phyloP scores from a whole-genome alignment of 495 filamentous ascomycete species.

The Podospora conica region DNA sequence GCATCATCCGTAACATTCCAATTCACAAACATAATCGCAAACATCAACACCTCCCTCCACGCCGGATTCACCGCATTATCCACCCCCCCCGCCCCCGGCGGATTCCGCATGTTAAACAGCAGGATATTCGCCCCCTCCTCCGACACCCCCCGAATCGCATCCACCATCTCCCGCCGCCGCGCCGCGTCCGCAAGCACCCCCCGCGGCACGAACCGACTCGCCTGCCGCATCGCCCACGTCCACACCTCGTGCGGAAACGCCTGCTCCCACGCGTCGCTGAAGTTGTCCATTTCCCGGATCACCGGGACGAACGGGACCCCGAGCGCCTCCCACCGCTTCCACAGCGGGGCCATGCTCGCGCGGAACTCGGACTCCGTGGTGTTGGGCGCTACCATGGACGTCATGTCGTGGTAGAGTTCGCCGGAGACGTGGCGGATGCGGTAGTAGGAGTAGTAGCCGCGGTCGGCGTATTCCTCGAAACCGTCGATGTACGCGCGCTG shows the following conservation, averaged over 20 bases:
- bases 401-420: conserved; percentile 9
- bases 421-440: conserved; percentile 1
- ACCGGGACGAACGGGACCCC: conserved; percentile 40
- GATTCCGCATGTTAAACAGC: conserved; percentile 42
- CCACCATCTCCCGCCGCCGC: conserved; percentile 34
- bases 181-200: conserved; percentile 31
- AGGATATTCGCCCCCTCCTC: conserved; percentile 37
- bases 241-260: conserved; percentile 44
- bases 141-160: conserved; percentile 35
- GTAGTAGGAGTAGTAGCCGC: conserved; percentile 12
- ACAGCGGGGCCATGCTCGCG: conserved; percentile 6
- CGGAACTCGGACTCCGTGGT: conserved; percentile 39
- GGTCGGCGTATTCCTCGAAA: conserved; percentile 11
- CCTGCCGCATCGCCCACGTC: conserved; percentile 31
- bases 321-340: conserved; percentile 17
- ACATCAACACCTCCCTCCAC: conserved; percentile 38
- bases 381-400: conserved; percentile 42
- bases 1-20: conserved; percentile 11
- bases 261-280: conserved; percentile 41
- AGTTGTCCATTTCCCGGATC: conserved; percentile 42
- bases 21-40: conserved; percentile 31
- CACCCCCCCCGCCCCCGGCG: conserved; percentile 26
- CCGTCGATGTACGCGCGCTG: conserved; percentile 18
- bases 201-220: conserved; percentile 43
- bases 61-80: conserved; percentile 36